Evolutionary conservation across 768 basidiomycete species (phyloP).

Genomic region (Tulasnella sp.): DNA sequence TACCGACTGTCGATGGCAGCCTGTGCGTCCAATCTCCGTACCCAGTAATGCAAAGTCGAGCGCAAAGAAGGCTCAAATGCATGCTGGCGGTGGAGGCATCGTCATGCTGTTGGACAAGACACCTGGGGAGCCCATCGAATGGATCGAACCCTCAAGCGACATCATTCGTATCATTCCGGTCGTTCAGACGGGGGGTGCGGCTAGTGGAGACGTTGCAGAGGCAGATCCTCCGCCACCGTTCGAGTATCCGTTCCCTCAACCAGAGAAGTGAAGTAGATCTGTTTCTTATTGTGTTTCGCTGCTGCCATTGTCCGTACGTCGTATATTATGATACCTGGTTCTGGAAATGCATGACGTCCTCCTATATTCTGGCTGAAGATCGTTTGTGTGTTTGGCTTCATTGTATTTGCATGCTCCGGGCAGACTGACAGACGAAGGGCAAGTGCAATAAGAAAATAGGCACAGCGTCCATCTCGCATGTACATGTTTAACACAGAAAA

Average conservation of each 20-base stretch:
- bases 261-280: background rate
- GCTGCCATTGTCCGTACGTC: too few species aligned
- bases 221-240: slow-evolving; percentile 12
- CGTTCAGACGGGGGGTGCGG: background rate
- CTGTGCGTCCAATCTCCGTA: slow-evolving; percentile 64
- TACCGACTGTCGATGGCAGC: slow-evolving; percentile 65
- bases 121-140: slow-evolving; percentile 59
- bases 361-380: too few species aligned
- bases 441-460: background rate
- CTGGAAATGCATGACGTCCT: too few species aligned
- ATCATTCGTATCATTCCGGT: background rate
- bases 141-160: slow-evolving; percentile 15
- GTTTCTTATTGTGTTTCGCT: too few species aligned
- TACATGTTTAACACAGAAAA: too few species aligned
- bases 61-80: slow-evolving; percentile 34
- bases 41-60: background rate
- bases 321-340: too few species aligned
- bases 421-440: background rate
- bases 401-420: too few species aligned
- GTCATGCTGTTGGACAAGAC: slow-evolving; percentile 64
- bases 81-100: slow-evolving; percentile 77
- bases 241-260: slow-evolving; percentile 2
- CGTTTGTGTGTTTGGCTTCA: too few species aligned
- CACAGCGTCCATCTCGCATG: background rate
- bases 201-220: background rate